A percentile compares a stretch with the other conserved stretches of the same genome.
Conservation (phyloP, 2,329 filamentous ascomycete genomes). For the Epichloe bromicola region DNA sequence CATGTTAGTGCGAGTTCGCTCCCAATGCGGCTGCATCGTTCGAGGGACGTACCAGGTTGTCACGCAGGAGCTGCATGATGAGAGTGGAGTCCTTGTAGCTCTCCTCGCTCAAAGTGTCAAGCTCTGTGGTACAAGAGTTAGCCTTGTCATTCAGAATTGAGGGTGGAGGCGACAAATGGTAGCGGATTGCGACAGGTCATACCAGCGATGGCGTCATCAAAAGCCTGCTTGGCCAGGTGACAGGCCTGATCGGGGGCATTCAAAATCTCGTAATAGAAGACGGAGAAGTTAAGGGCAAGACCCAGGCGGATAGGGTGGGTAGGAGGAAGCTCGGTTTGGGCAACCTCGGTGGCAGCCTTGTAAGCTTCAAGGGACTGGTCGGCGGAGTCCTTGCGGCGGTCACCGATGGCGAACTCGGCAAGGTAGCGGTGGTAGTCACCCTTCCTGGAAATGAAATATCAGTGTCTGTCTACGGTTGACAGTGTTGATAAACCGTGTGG, state of each 20-base stretch:
- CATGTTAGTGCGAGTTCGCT: background rate
- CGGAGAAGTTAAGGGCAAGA: constrained; percentile 96
- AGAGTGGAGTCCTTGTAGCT: constrained; percentile 98
- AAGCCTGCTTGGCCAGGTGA: constrained; percentile 97
- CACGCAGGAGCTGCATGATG: constrained; percentile 96
- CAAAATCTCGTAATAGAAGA: constrained; percentile 99
- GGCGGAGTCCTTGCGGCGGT: constrained; percentile 90
- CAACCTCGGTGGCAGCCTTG: constrained; percentile 93
- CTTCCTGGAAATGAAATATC: constrained; percentile 53
- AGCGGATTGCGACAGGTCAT: constrained; percentile 9
- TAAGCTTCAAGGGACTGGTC: constrained; percentile 93
- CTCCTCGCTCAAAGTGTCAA: constrained; percentile 94
- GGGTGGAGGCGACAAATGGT: background rate
- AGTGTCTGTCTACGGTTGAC: background rate
- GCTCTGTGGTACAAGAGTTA: constrained; percentile 44
- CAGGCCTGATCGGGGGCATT: constrained; percentile 97
- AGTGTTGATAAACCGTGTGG: background rate
- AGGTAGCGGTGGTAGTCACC: constrained; percentile 99
- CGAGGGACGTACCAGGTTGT: constrained; percentile 67
- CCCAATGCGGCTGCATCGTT: background rate
- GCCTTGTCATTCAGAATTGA: background rate
- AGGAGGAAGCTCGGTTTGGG: constrained; percentile 91
- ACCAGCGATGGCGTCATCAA: constrained; percentile 91
- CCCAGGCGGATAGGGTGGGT: constrained; percentile 97
- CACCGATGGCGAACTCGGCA: constrained; percentile 87